Conservation (phyloP, 805 yeast species). For the Metschnikowia reukaufii region DNA sequence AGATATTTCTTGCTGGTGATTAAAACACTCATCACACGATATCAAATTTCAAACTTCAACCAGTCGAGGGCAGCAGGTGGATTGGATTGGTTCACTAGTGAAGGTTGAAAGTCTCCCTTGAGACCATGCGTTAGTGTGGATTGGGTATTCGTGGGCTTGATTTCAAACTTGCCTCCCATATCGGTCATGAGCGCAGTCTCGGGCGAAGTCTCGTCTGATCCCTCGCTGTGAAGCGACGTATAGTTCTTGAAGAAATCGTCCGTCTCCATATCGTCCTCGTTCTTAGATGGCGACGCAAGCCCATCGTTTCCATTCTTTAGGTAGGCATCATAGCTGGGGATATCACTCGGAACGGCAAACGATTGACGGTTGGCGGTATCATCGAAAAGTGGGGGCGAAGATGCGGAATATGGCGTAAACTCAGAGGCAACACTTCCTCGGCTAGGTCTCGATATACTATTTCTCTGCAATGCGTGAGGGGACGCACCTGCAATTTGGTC, state of each 20-base stretch:
- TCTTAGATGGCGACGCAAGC: slow-evolving; percentile 15
- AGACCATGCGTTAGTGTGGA: slow-evolving; percentile 22
- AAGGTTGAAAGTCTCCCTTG: slow-evolving; percentile 7
- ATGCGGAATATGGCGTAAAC: slow-evolving; percentile 12
- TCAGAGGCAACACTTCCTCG: slow-evolving; percentile 11
- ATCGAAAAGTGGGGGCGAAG: slow-evolving; percentile 17
- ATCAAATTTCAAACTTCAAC: slow-evolving; percentile 31
- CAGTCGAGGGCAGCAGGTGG: slow-evolving; percentile 30
- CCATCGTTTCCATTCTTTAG: slow-evolving; percentile 5
- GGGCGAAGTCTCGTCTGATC: slow-evolving; percentile 16
- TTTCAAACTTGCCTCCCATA: slow-evolving; percentile 17
- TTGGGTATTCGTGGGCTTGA: slow-evolving; percentile 16
- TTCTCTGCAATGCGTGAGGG: slow-evolving; percentile 4
- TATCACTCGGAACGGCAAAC: slow-evolving; percentile 16
- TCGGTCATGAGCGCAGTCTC: slow-evolving; percentile 11
- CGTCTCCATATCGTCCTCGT: slow-evolving; percentile 20
- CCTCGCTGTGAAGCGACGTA: slow-evolving; percentile 22
- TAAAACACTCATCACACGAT: background rate
- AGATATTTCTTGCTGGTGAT: too few relatives aligned
- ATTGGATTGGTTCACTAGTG: slow-evolving; percentile 6
- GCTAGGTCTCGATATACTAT: slow-evolving; percentile 11
- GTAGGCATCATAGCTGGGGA: slow-evolving; percentile 4
- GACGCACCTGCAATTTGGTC: slow-evolving; percentile 9
- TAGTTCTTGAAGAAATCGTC: slow-evolving; percentile 26
- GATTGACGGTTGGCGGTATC: slow-evolving; percentile 8